These are phyloP conservation scores for Bromus sterilis DNA, from an alignment of 176 grass and related monocot genomes.

Conservation along the genomic window DNA sequence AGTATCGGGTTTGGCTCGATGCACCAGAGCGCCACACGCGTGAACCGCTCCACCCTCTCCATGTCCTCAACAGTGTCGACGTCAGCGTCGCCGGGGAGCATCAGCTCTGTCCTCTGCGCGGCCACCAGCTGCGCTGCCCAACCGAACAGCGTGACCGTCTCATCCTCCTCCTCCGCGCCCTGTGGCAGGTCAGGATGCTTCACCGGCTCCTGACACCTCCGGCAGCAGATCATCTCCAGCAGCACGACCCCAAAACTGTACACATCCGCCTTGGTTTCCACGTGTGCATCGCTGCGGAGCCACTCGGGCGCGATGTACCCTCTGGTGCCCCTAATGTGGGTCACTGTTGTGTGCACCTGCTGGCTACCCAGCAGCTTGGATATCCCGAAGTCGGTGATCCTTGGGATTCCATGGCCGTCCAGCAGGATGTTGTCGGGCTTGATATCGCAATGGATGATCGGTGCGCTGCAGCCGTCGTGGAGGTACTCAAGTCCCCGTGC, in stretches of 20 bases:
- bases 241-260: conserved; percentile 78
- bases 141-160: conserved; percentile 12
- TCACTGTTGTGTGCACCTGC: background rate
- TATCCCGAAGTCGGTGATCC: conserved; percentile 17
- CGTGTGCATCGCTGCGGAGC: background rate
- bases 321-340: background rate
- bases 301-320: background rate
- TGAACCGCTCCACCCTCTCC: conserved; percentile 1
- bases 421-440: conserved; percentile 22
- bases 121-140: conserved; percentile 11
- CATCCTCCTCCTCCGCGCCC: background rate
- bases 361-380: background rate
- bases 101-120: background rate
- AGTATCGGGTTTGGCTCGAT: background rate
- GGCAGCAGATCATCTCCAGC: conserved; percentile 35
- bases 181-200: no score
- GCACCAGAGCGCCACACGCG: background rate
- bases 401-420: background rate
- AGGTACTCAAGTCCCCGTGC: conserved; percentile 17
- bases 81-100: background rate
- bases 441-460: conserved; percentile 32
- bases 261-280: conserved; percentile 32
- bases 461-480: background rate
- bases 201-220: conserved; percentile 7
- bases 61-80: background rate